Base-by-base conservation (phyloP, 2,329 filamentous ascomycete species). In the Pleurostoma richardsiae region DNA sequence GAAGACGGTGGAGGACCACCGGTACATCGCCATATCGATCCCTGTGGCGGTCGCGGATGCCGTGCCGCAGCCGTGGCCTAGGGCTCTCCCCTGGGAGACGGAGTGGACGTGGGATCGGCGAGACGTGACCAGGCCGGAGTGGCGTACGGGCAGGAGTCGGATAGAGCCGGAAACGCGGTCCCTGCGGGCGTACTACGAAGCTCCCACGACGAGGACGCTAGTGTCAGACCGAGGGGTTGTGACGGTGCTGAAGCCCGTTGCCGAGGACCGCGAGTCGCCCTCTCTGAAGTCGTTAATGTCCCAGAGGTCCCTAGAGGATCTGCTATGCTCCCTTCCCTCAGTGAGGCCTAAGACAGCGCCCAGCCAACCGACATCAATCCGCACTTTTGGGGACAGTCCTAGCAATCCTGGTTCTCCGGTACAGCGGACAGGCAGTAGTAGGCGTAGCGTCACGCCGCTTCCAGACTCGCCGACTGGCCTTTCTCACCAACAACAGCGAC, bases 21-120 rank as follows among this genome's bases (percentile, higher is more conserved):
- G 76, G 4, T 75, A 83, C 54, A 82, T 83, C 52, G 77, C 79
- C 48, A 83, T 83, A 44, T 81, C 79, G 0, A 81, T 83, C 40
- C 79, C 80, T 2, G 49, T 74, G 10, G 70, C 79, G 52, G 64
- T 77, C 48, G 71, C 69, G 4, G 69, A 76, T 27, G 61, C 74
- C 40, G 67, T 65, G 3, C 52, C 57, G 5, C 50, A 55, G 26
- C 54, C 58, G 36, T 59, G 59, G 41, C 54, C 59, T 29, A 52
- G 56, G 10, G 45, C 54, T 43, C 19, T 19, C 19, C 19, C 19
- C 2, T 19, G 19, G 19, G 19, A 19, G 19, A 19, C 2, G 19
- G 19, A 19, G 19, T 19, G 19, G 19, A 19, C 19, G 19, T 19
- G 19, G 19, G 19, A 19, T 19, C 19, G 19, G 19, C 19, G 19